A percentile compares a stretch with the other conserved stretches of the same genome.
These are phyloP conservation scores for bread wheat (Triticum aestivum) DNA, from an alignment of 176 grass and related monocot species.

Conservation along the genomic window DNA sequence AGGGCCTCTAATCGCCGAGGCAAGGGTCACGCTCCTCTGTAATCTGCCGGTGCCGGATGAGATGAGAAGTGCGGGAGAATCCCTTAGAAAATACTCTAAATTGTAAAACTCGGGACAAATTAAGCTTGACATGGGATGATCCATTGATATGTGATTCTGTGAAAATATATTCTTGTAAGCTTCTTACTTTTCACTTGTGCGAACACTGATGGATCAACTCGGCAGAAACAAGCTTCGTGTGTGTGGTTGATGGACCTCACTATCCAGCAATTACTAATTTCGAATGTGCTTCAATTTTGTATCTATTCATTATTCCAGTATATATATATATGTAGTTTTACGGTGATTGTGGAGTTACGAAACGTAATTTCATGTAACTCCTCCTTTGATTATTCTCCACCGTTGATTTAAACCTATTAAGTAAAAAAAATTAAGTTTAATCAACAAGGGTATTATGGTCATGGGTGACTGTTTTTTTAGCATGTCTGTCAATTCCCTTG, in stretches of 20 bases:
- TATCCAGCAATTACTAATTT: no score
- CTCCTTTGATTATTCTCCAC: no score
- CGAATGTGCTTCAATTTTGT: no score
- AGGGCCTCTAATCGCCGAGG: constrained; percentile 42
- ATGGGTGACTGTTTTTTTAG: no score
- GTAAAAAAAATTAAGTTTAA: no score
- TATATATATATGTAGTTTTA: no score
- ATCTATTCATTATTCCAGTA: no score
- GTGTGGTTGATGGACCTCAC: not conserved
- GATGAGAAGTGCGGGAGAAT: constrained; percentile 42
- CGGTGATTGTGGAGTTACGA: no score
- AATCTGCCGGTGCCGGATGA: constrained; percentile 54
- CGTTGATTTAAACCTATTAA: no score
- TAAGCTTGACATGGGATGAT: not conserved
- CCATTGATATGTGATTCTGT: not conserved
- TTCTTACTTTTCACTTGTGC: not conserved
- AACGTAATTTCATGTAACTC: no score
- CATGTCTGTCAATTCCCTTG: no score
- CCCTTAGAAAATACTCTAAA: constrained; percentile 61
- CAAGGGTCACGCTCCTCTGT: constrained; percentile 57
- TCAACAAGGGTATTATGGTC: no score
- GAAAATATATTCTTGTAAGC: not conserved
- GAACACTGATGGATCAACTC: not conserved
- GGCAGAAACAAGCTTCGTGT: not conserved
- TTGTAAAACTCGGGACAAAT: constrained; percentile 19